phyloP scores from a whole-genome alignment of 192 early-diverging fungal species.

The Coemansia sp. region DNA sequence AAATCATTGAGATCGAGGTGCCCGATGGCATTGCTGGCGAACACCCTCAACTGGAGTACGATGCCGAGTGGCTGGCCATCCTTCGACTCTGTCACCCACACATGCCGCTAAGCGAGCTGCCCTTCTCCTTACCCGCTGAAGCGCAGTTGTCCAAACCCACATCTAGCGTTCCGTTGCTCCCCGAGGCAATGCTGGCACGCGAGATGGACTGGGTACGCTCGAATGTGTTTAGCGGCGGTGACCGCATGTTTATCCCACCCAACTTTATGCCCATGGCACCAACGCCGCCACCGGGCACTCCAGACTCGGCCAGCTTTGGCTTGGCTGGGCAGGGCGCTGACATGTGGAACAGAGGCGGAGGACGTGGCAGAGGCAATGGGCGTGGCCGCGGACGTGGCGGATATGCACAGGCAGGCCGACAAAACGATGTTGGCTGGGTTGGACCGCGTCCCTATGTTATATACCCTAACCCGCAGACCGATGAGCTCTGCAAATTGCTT shows the following conservation, averaged over 20 bases:
- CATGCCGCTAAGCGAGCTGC: conserved; percentile 53
- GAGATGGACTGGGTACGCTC: conserved; percentile 67
- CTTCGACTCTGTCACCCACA: conserved; percentile 62
- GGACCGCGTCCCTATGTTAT: conserved; percentile 32
- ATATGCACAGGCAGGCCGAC: neutral
- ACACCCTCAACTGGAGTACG: conserved; percentile 70
- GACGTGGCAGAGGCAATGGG: conserved; percentile 10
- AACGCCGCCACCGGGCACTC: conserved; percentile 42
- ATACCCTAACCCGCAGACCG: conserved; percentile 86
- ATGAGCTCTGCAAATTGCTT: conserved; percentile 68
- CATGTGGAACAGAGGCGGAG: conserved; percentile 8
- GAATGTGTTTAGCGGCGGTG: conserved; percentile 57
- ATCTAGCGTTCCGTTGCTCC: conserved; percentile 13
- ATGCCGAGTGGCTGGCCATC: conserved; percentile 83
- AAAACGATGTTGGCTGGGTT: conserved; percentile 4
- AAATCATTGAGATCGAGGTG: conserved; percentile 65
- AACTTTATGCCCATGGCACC: conserved; percentile 81
- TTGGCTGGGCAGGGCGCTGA: conserved; percentile 13
- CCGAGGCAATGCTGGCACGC: conserved; percentile 53
- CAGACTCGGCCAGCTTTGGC: conserved; percentile 36
- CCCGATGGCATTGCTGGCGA: conserved; percentile 14
- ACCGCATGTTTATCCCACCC: conserved; percentile 62
- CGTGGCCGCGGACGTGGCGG: conserved; percentile 8
- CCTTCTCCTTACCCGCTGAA: conserved; percentile 51
- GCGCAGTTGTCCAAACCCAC: conserved; percentile 48